Percentiles rank a stretch among this genome's conserved stretches.
phyloP scores from a whole-genome alignment of 176 grass and related monocot genomes.

The barley (Hordeum vulgare) region DNA sequence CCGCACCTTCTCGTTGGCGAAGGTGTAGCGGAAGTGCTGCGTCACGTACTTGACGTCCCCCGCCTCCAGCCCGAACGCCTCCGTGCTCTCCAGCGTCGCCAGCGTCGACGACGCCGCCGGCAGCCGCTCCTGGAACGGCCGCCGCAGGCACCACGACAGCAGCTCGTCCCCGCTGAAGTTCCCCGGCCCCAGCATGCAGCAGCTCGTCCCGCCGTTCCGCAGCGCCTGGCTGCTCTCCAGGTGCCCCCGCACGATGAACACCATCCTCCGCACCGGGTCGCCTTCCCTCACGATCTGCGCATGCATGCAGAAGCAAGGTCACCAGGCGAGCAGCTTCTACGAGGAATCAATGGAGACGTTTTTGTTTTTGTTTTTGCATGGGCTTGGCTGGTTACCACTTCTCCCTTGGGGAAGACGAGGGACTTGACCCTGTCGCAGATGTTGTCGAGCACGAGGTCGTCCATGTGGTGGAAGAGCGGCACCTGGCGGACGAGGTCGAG shows the following conservation, averaged over 20 bases:
- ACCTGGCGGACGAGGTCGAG: slow-evolving; percentile 92
- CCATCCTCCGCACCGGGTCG: slow-evolving; percentile 70
- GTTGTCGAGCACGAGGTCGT: slow-evolving; percentile 89
- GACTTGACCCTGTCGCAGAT: slow-evolving; percentile 86
- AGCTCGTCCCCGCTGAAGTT: slow-evolving; percentile 97
- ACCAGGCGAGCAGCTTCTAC: background rate
- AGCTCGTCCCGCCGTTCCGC: slow-evolving; percentile 56
- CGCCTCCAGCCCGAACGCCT: slow-evolving; percentile 79
- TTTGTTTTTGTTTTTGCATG: no score
- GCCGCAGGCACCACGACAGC: slow-evolving; percentile 83
- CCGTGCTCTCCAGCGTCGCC: slow-evolving; percentile 58
- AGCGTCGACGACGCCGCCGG: slow-evolving; percentile 73
- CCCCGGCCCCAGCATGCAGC: slow-evolving; percentile 77
- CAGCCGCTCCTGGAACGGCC: slow-evolving; percentile 69
- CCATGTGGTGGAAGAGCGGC: slow-evolving; percentile 96
- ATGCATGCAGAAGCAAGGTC: no score
- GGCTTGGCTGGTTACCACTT: slow-evolving; percentile 40
- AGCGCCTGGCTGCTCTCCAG: slow-evolving; percentile 72
- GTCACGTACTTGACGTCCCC: slow-evolving; percentile 92
- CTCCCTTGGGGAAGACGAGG: slow-evolving; percentile 79
- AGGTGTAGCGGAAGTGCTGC: slow-evolving; percentile 88
- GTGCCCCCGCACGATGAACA: slow-evolving; percentile 86
- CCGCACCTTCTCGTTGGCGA: slow-evolving; percentile 72
- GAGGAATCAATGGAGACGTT: background rate
- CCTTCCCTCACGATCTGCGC: slow-evolving; percentile 55